phyloP scores from a whole-genome alignment of 2,329 filamentous ascomycete species.

The Fusarium penzigii region DNA sequence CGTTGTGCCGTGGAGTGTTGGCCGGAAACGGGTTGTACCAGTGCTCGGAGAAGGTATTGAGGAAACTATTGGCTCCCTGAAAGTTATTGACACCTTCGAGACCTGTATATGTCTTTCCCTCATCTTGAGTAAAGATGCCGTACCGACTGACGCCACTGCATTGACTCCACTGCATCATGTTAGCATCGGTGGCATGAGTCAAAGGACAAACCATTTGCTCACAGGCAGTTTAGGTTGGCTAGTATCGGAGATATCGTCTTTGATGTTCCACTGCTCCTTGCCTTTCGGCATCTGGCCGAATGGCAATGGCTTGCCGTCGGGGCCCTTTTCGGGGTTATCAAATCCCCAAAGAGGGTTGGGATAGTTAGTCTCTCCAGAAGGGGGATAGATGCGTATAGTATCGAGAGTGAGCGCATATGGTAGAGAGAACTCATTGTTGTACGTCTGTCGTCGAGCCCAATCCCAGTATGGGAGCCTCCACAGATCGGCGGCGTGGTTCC shows the following conservation, averaged over 20 bases:
- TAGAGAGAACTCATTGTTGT: slow-evolving; percentile 2
- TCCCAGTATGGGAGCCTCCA: slow-evolving; percentile 39
- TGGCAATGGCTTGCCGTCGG: slow-evolving; percentile 6
- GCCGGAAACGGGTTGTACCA: slow-evolving; percentile 15
- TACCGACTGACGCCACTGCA: slow-evolving; percentile 7
- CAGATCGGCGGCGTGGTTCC: slow-evolving; percentile 27
- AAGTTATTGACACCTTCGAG: slow-evolving; percentile 9
- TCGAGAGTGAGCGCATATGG: slow-evolving; percentile 5
- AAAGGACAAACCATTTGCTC: neutral
- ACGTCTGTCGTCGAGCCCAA: slow-evolving; percentile 30
- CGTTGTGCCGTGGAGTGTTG: too few species aligned
- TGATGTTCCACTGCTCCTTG: slow-evolving; percentile 16
- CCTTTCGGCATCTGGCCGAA: slow-evolving; percentile 11
- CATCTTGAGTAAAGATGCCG: neutral
- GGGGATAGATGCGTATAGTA: slow-evolving; percentile 4
- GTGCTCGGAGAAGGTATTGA: neutral
- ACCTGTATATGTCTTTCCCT: neutral
- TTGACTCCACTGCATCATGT: slow-evolving; percentile 2
- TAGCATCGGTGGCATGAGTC: neutral
- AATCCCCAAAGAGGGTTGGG: slow-evolving; percentile 6
- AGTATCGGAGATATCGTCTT: neutral
- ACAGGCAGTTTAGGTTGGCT: neutral
- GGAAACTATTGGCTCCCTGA: neutral
- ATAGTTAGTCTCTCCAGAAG: neutral
- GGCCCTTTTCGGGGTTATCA: slow-evolving; percentile 9